Conservation (phyloP, 495 filamentous ascomycete genomes). For the Xylaria acuta region DNA sequence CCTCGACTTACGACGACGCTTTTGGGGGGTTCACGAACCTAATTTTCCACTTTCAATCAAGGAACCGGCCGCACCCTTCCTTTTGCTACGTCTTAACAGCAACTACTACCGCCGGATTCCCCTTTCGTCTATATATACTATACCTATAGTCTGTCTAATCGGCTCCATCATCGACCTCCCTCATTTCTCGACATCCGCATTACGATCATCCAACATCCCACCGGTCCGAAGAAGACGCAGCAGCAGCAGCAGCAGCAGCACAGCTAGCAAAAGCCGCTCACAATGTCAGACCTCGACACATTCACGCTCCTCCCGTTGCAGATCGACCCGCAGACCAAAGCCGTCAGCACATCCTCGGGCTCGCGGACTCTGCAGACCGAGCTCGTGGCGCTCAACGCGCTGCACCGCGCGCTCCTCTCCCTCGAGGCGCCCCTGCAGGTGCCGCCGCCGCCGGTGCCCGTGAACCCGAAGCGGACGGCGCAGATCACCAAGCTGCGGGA, state of each 20-base stretch:
- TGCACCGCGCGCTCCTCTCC: conserved; percentile 71
- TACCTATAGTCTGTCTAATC: neutral
- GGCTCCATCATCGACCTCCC: neutral
- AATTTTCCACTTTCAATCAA: too few species aligned
- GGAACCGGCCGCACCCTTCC: too few species aligned
- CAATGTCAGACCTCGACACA: conserved; percentile 70
- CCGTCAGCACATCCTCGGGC: conserved; percentile 46
- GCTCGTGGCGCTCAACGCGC: conserved; percentile 71
- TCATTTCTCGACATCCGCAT: too few species aligned
- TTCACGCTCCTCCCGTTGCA: conserved; percentile 83
- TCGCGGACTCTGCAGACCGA: conserved; percentile 64
- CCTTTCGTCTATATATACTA: neutral
- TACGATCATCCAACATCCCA: conserved; percentile 23
- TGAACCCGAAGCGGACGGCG: conserved; percentile 83
- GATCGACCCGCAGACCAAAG: conserved; percentile 80
- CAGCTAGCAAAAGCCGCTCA: too few species aligned
- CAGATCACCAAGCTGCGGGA: conserved; percentile 92
- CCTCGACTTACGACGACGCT: too few species aligned
- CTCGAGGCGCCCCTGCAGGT: conserved; percentile 60
- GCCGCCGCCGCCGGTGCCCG: conserved; percentile 79
- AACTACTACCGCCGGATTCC: neutral
- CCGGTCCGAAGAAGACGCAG: neutral
- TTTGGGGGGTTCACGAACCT: neutral
- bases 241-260: too few species aligned
- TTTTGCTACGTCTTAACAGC: too few species aligned